These are phyloP conservation scores for Globisporangium radiosum DNA, from an alignment of 352 stramenopile genomes.

Conservation along the genomic window DNA sequence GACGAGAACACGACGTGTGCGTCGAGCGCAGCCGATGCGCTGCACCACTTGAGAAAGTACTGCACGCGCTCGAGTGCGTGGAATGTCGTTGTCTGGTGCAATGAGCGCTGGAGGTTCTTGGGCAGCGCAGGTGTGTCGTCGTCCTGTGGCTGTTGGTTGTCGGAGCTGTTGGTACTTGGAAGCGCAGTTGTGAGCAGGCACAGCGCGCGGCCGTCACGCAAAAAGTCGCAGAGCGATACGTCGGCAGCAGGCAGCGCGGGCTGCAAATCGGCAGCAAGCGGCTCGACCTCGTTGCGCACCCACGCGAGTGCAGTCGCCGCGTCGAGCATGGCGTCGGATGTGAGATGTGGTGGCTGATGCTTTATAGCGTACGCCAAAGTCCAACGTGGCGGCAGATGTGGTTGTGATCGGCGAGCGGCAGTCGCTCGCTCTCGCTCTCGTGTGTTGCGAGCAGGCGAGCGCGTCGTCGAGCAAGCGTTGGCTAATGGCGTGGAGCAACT, in stretches of 20 bases:
- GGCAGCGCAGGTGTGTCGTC: slow-evolving; percentile 30
- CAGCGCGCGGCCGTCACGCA: slow-evolving; percentile 72
- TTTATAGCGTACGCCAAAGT: background rate
- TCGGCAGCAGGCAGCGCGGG: slow-evolving; percentile 23
- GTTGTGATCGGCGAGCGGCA: slow-evolving; percentile 1
- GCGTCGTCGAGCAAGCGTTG: background rate
- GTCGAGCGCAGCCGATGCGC: slow-evolving; percentile 39
- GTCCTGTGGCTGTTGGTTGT: background rate
- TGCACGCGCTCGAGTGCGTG: slow-evolving; percentile 79
- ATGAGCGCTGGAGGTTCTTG: slow-evolving; percentile 66
- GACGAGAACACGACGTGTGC: slow-evolving; percentile 74
- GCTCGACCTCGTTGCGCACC: slow-evolving; percentile 48
- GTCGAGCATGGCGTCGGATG: slow-evolving; percentile 2
- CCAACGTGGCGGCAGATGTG: slow-evolving; percentile 5
- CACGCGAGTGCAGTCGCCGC: slow-evolving; percentile 30
- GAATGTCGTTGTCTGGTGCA: slow-evolving; percentile 69
- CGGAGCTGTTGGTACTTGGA: background rate
- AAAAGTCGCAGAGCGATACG: slow-evolving; percentile 49
- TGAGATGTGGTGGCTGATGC: background rate
- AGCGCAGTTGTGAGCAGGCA: slow-evolving; percentile 59
- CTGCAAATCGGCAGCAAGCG: slow-evolving; percentile 21
- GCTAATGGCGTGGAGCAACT: background rate
- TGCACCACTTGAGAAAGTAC: slow-evolving; percentile 83
- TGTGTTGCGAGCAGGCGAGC: background rate
- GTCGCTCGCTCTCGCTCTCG: background rate